These are phyloP conservation scores for Giardia duodenalis DNA, from an alignment of 208 protist species.

Conservation along the genomic window DNA sequence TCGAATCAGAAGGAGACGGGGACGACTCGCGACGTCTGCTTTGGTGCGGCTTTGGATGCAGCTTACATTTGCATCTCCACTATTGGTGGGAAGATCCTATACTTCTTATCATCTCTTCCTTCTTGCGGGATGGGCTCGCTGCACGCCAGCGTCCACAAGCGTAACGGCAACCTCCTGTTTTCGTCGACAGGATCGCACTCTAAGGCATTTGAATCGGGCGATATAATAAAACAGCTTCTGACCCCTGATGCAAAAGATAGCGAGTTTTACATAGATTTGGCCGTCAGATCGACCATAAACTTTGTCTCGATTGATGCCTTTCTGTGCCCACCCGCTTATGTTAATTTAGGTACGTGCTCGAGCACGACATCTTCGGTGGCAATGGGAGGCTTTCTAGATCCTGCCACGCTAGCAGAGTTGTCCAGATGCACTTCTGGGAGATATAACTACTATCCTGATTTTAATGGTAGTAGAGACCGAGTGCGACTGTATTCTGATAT, in stretches of 20 bases:
- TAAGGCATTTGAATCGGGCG: not conserved
- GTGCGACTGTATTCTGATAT: not conserved
- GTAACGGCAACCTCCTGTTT: not conserved
- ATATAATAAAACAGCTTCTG: not conserved
- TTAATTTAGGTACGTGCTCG: no score
- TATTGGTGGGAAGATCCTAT: not conserved
- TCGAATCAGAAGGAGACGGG: not conserved
- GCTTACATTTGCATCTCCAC: not conserved
- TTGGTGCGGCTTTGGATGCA: not conserved
- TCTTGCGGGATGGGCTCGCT: not conserved
- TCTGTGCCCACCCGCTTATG: not conserved
- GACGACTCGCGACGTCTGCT: not conserved
- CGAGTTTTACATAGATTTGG: not conserved
- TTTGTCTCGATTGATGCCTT: not conserved
- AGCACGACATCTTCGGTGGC: not conserved
- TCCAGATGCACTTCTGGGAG: not conserved
- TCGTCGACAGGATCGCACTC: not conserved
- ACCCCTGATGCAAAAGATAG: not conserved
- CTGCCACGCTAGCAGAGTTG: not conserved
- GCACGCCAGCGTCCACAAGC: not conserved
- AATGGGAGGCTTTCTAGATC: not conserved
- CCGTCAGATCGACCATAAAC: not conserved
- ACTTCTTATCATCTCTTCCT: not conserved
- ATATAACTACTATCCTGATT: not conserved
- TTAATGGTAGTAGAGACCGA: not conserved